Evolutionary conservation across 441 rosid genomes (phyloP).

Genomic region (Viola pubescens): DNA sequence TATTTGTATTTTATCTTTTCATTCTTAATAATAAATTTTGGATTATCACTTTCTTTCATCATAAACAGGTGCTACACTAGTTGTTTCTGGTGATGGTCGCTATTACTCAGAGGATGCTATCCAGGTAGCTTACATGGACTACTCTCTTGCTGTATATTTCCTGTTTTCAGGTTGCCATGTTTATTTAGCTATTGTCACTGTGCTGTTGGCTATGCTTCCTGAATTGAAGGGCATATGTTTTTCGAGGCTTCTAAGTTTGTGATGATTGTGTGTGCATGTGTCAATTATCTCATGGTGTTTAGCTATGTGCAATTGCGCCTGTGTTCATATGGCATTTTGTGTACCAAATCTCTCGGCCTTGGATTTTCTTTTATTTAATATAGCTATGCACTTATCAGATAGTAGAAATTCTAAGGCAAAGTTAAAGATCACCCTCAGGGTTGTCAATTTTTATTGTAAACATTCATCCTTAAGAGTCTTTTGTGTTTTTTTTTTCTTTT

Average conservation of each 20-base stretch:
- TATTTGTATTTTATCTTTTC: not conserved
- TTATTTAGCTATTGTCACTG: not conserved
- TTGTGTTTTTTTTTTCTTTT: too few species aligned
- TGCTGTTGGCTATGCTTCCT: constrained; percentile 2
- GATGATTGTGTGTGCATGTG: not conserved
- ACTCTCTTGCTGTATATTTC: not conserved
- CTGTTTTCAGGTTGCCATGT: not conserved
- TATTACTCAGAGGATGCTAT: constrained; percentile 62
- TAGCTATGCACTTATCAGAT: too few species aligned
- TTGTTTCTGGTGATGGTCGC: constrained; percentile 99
- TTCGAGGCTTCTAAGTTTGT: not conserved
- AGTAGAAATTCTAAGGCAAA: too few species aligned
- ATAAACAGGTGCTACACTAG: constrained; percentile 77
- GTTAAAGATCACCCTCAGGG: too few species aligned
- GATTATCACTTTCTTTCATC: not conserved
- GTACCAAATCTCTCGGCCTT: not conserved
- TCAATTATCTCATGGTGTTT: not conserved
- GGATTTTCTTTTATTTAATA: too few species aligned
- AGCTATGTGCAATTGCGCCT: not conserved
- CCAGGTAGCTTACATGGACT: not conserved
- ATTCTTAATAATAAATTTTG: not conserved
- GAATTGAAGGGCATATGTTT: not conserved
- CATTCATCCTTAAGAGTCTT: too few species aligned
- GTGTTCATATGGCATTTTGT: not conserved
- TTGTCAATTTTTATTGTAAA: too few species aligned